Evolutionary conservation across 176 grass and related monocot species (phyloP).

Genomic region (Areca catechu): DNA sequence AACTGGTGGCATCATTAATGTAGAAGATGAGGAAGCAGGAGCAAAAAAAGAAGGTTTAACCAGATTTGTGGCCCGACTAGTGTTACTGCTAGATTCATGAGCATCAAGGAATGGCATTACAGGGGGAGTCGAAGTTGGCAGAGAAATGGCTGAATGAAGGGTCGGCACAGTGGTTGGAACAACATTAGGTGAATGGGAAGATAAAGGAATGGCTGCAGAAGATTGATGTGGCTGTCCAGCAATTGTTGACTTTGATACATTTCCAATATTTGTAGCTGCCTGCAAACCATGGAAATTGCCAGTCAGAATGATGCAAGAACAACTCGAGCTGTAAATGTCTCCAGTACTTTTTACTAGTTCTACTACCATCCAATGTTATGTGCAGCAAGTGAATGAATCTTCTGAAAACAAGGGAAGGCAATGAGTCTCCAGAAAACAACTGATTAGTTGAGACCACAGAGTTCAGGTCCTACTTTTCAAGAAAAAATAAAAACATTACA

Average conservation of each 20-base stretch:
- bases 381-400: too few relatives aligned
- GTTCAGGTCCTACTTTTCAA: too few relatives aligned
- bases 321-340: too few relatives aligned
- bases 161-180: constrained; percentile 23
- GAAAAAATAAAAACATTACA: too few relatives aligned
- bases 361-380: too few relatives aligned
- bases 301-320: not conserved
- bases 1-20: constrained; percentile 25
- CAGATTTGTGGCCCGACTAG: constrained; percentile 40
- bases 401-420: too few relatives aligned
- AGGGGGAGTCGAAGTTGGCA: constrained; percentile 40
- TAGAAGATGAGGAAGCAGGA: constrained; percentile 32
- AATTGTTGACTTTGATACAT: constrained; percentile 28
- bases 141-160: constrained; percentile 31
- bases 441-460: too few relatives aligned
- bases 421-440: too few relatives aligned
- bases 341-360: too few relatives aligned
- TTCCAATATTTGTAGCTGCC: constrained; percentile 37
- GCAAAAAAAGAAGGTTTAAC: constrained; percentile 61
- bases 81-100: constrained; percentile 11
- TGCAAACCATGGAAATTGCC: constrained; percentile 20
- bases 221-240: constrained; percentile 25
- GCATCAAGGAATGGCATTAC: constrained; percentile 31
- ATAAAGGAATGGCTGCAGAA: constrained; percentile 15
- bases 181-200: constrained; percentile 25